These are phyloP conservation scores for Phialophora macrospora DNA, from an alignment of 2,329 filamentous ascomycete species.

Conservation along the genomic window DNA sequence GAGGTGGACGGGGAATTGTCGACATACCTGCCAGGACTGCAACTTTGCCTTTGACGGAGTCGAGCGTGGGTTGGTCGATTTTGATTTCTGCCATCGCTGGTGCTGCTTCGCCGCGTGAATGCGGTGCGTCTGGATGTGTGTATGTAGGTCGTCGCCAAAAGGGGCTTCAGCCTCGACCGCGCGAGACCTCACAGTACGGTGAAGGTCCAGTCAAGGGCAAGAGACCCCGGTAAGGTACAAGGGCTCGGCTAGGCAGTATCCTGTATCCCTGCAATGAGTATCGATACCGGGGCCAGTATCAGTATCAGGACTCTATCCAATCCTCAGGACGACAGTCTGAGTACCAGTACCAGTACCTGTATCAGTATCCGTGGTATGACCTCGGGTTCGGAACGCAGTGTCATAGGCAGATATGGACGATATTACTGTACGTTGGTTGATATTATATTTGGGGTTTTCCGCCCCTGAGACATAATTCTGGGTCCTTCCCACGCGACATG, in stretches of 20 bases:
- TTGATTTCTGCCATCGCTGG: constrained; percentile 19
- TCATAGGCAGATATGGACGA: neutral
- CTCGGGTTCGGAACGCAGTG: neutral
- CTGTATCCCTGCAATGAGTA: neutral
- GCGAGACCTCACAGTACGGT: neutral
- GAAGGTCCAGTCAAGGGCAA: neutral
- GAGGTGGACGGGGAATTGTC: neutral
- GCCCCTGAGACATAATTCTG: no score
- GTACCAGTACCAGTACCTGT: neutral
- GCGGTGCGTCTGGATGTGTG: neutral
- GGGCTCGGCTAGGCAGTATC: neutral
- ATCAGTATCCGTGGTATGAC: neutral
- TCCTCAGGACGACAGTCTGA: no score
- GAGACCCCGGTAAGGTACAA: neutral
- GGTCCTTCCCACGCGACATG: neutral
- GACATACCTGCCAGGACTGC: constrained; percentile 33
- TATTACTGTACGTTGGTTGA: neutral
- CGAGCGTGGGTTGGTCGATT: constrained; percentile 25
- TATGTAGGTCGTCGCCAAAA: neutral
- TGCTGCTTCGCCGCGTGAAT: neutral
- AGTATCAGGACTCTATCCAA: neutral
- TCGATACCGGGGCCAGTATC: neutral
- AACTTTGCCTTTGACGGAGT: constrained; percentile 32
- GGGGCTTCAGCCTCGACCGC: neutral
- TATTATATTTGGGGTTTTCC: neutral